Conservation (phyloP, 2,329 filamentous ascomycete species). For the Fusarium nanum region DNA sequence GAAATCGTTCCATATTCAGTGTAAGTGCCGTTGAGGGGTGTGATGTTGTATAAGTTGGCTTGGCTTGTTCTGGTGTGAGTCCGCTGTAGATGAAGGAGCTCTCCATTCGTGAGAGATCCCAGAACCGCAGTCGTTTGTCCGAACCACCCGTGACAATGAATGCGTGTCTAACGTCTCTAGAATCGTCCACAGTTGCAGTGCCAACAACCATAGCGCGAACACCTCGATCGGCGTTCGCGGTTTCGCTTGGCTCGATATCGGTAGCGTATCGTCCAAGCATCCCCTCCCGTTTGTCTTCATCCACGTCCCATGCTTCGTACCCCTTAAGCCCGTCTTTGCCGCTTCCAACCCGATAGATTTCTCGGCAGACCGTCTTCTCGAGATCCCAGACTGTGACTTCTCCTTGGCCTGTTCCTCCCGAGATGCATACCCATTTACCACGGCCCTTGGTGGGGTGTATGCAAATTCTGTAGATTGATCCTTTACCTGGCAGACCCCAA, state of each 20-base stretch:
- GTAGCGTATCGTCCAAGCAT: slow-evolving; percentile 89
- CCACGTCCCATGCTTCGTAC: slow-evolving; percentile 88
- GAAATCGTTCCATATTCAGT: slow-evolving; percentile 73
- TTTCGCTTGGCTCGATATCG: slow-evolving; percentile 71
- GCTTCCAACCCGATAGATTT: slow-evolving; percentile 82
- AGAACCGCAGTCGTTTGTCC: slow-evolving; percentile 92
- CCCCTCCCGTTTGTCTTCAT: slow-evolving; percentile 87
- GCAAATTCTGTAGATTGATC: slow-evolving; percentile 81
- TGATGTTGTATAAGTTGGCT: slow-evolving; percentile 76
- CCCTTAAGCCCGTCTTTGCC: slow-evolving; percentile 70
- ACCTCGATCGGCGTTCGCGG: slow-evolving; percentile 70
- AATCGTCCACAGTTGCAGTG: slow-evolving; percentile 76
- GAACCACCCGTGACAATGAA: slow-evolving; percentile 90
- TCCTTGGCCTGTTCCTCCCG: slow-evolving; percentile 85
- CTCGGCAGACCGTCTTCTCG: slow-evolving; percentile 87
- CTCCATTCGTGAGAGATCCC: slow-evolving; percentile 85
- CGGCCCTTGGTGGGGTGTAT: slow-evolving; percentile 83
- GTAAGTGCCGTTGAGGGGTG: slow-evolving; percentile 72
- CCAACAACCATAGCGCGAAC: slow-evolving; percentile 81
- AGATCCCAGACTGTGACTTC: slow-evolving; percentile 97
- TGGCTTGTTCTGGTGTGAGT: slow-evolving; percentile 74
- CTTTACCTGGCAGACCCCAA: slow-evolving; percentile 87
- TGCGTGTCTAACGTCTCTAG: slow-evolving; percentile 78
- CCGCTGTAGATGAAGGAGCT: slow-evolving; percentile 85
- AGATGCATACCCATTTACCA: slow-evolving; percentile 87